Percentiles rank a stretch among this genome's conserved stretches.
phyloP scores from a whole-genome alignment of 352 stramenopile species.

The Phytophthora podocarpi region DNA sequence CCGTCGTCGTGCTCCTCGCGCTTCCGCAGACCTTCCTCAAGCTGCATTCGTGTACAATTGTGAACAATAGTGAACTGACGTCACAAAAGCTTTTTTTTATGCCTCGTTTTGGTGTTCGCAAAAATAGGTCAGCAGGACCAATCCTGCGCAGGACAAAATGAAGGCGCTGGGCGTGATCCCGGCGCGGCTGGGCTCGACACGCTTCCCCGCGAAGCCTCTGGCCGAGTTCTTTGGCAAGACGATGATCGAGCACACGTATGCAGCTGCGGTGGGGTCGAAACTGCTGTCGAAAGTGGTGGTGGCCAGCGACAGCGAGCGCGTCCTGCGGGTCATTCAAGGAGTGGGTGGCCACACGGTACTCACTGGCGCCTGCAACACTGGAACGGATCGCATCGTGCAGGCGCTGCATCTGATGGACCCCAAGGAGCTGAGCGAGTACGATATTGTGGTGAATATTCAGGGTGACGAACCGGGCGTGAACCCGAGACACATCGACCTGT shows the following conservation, averaged over 20 bases:
- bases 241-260: constrained; percentile 88
- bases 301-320: constrained; percentile 71
- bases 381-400: constrained; percentile 80
- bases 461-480: constrained; percentile 86
- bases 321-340: constrained; percentile 51
- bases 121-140: not conserved
- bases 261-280: constrained; percentile 48
- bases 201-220: constrained; percentile 82
- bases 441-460: constrained; percentile 87
- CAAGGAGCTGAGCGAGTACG: constrained; percentile 54
- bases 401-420: constrained; percentile 49
- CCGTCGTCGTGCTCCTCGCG: constrained; percentile 57
- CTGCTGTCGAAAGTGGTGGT: constrained; percentile 80
- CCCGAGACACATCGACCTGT: constrained; percentile 75
- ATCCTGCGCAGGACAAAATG: constrained; percentile 20
- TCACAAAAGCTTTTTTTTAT: too few species aligned
- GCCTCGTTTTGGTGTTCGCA: constrained; percentile 2
- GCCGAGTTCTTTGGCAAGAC: constrained; percentile 78
- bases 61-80: constrained; percentile 2
- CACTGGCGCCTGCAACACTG: constrained; percentile 70
- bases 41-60: constrained; percentile 36
- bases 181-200: constrained; percentile 68
- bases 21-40: constrained; percentile 56
- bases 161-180: constrained; percentile 84
- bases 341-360: constrained; percentile 59